A percentile compares a stretch with the other conserved stretches of the same genome.
Conservation (phyloP, 768 basidiomycete species). For the Phlegmacium glaucopus region DNA sequence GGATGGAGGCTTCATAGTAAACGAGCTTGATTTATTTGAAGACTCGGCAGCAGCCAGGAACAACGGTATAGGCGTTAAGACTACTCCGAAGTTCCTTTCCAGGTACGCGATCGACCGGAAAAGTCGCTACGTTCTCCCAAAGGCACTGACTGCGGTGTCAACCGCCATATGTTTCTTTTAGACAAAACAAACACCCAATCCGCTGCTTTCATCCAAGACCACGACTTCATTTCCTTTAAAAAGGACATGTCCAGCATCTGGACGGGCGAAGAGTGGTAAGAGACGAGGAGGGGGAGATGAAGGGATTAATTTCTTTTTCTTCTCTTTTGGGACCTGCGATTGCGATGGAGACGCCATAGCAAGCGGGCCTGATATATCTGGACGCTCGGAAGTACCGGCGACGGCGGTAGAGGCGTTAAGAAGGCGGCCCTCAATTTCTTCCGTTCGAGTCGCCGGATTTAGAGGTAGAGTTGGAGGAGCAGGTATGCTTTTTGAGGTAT, state of each 20-base stretch:
- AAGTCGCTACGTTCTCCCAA: too few species aligned
- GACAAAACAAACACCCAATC: slow-evolving; percentile 4
- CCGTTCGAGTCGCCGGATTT: neutral
- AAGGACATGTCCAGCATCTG: slow-evolving; percentile 61
- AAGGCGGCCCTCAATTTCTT: neutral
- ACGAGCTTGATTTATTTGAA: too few species aligned
- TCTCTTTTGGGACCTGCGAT: neutral
- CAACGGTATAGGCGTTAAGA: too few species aligned
- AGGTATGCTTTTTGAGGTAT: slow-evolving; percentile 59
- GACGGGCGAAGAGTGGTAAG: slow-evolving; percentile 57
- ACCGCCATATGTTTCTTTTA: too few species aligned
- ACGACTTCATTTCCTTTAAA: slow-evolving; percentile 61
- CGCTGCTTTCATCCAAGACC: slow-evolving; percentile 16
- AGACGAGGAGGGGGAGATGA: slow-evolving; percentile 26
- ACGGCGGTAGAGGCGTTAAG: neutral
- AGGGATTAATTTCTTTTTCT: slow-evolving; percentile 14
- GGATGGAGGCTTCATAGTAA: too few species aligned
- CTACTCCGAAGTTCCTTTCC: too few species aligned
- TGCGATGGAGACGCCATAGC: neutral
- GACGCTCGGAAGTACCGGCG: neutral
- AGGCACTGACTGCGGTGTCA: too few species aligned
- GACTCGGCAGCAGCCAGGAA: too few species aligned
- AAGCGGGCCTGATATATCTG: neutral
- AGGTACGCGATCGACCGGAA: too few species aligned
- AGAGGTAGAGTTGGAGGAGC: slow-evolving; percentile 38